These are phyloP conservation scores for Elongisporangium undulatum DNA, from an alignment of 352 stramenopile genomes.

Conservation along the genomic window DNA sequence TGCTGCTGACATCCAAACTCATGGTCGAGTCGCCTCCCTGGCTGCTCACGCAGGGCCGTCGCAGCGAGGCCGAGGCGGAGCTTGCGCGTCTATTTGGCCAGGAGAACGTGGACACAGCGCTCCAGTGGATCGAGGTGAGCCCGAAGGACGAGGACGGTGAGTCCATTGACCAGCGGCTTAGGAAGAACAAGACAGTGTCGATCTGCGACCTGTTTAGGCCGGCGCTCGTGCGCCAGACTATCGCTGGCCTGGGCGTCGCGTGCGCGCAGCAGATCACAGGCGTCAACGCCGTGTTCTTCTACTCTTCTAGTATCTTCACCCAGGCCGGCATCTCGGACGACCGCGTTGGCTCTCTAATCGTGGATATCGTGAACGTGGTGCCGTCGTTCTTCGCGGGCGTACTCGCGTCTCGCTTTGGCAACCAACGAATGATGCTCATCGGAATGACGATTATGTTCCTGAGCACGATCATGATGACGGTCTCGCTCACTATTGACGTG, in stretches of 20 bases:
- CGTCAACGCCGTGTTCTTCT: conserved; percentile 62
- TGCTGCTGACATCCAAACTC: conserved; percentile 8
- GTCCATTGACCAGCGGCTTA: conserved; percentile 5
- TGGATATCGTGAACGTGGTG: conserved; percentile 46
- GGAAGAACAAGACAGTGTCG: conserved; percentile 17
- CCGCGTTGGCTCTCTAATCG: conserved; percentile 44
- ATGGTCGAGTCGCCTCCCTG: conserved; percentile 17
- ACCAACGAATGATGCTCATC: conserved; percentile 14
- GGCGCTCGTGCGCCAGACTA: conserved; percentile 10
- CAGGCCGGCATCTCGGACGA: conserved; percentile 39
- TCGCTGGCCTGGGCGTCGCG: conserved; percentile 13
- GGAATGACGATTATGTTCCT: conserved; percentile 12
- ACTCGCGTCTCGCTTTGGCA: conserved; percentile 11
- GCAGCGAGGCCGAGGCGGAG: conserved; percentile 12
- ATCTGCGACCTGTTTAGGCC: background rate
- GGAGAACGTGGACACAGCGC: conserved; percentile 13
- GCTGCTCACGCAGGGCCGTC: conserved; percentile 16
- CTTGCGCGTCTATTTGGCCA: conserved; percentile 13
- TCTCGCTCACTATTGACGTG: conserved; percentile 20
- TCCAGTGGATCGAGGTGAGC: conserved; percentile 17
- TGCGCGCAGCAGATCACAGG: conserved; percentile 46
- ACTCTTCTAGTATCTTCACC: conserved; percentile 56
- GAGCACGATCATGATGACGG: conserved; percentile 37
- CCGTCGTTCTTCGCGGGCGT: conserved; percentile 16
- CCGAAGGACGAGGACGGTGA: conserved; percentile 7